Base-by-base conservation (phyloP, 148 eudicot species). In the Cornus florida region DNA sequence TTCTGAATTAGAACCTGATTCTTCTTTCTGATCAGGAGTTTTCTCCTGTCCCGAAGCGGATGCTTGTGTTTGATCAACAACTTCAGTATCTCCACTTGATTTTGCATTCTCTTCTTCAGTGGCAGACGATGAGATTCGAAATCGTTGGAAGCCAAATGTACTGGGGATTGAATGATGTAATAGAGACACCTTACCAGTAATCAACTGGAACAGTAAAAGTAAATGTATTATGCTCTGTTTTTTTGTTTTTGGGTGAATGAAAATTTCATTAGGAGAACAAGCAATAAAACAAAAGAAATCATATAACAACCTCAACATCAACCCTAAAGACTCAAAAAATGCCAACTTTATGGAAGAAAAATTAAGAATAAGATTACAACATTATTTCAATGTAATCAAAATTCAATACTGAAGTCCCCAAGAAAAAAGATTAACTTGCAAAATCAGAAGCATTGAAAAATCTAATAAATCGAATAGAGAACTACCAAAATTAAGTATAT, bases 111-210 rank as follows among this genome's bases (percentile, higher is more conserved):
- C 87, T 80, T 86, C 86, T 35, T 87, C 89, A 71, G 69, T 82
- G 56, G 86, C 90, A 48, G 92, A 88, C 70, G 98, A 89, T 38
- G 93, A 91, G 79, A 95, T 77, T 81, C 96, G 89, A 79, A 81
- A 84, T 62, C 83, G 81, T 31, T 82, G 87, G 59, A 89, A 88
- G 70, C 80, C 76, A 20, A 81, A 80, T 71, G 83, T 41, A 67
- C 66, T 70, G 31, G 70, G 78, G 64, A 78, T 10, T 65, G 84
- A 84, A 78, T 81, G 80, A 60, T 82, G 86, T 72, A 85, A 80
- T 28, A 83, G 67, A 39, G 94, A 82, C 62, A 84, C 82, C 70
- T 89, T 82, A 60, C 83, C 83, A 50, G 82, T 10, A 67, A 79
- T 69, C 38, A 81, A 79, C 89, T 86, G 80, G 43, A 86, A 41